Conservation (phyloP, 352 stramenopile genomes). For the Peronosclerospora sorghi region DNA sequence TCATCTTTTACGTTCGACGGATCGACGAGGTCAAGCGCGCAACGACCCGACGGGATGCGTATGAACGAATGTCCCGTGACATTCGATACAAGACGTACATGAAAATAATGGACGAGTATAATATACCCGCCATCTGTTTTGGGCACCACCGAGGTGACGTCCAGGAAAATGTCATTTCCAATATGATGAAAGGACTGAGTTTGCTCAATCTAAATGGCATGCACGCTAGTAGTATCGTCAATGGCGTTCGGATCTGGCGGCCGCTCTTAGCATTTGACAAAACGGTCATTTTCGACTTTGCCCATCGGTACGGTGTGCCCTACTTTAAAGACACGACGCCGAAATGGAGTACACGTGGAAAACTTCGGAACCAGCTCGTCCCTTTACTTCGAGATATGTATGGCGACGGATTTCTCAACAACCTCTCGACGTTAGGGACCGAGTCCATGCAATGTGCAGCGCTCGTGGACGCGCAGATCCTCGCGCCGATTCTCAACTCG, state of each 20-base stretch:
- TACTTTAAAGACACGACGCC: constrained; percentile 98
- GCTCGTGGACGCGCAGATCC: constrained; percentile 43
- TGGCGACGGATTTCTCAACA: constrained; percentile 79
- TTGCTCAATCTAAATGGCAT: constrained; percentile 92
- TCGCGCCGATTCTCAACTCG: constrained; percentile 49
- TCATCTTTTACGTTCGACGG: constrained; percentile 70
- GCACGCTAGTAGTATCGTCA: constrained; percentile 69
- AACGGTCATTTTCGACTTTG: constrained; percentile 90
- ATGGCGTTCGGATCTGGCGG: constrained; percentile 82
- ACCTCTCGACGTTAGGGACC: constrained; percentile 63
- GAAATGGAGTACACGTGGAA: constrained; percentile 93
- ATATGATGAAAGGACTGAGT: constrained; percentile 92
- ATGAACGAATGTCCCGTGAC: constrained; percentile 89
- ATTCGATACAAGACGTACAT: constrained; percentile 91
- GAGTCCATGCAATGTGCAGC: constrained; percentile 75
- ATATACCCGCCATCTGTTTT: constrained; percentile 88
- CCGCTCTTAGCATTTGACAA: constrained; percentile 92
- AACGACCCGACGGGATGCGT: constrained; percentile 90
- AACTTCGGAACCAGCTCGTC: constrained; percentile 90
- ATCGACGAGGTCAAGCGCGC: constrained; percentile 90
- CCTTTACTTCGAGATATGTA: constrained; percentile 94
- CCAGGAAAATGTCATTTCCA: constrained; percentile 97
- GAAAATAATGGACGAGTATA: constrained; percentile 60
- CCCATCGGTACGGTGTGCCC: constrained; percentile 90
- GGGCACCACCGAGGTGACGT: constrained; percentile 95